phyloP scores from a whole-genome alignment of 495 filamentous ascomycete species.

The Cercophora newfieldiana region DNA sequence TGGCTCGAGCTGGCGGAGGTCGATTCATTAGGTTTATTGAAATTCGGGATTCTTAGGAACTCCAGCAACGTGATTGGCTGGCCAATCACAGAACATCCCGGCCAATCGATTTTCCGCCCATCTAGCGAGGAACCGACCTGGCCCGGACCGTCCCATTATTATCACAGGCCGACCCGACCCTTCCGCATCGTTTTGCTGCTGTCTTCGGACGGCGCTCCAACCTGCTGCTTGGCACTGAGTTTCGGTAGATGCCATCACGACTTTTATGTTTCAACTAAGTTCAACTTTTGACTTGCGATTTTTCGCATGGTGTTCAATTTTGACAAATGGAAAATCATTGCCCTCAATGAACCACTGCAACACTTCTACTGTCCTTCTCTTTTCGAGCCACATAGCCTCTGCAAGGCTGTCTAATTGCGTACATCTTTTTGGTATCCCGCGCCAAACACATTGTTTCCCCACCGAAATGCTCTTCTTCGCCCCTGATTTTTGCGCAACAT shows the following conservation, averaged over 20 bases:
- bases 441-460: background rate
- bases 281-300: background rate
- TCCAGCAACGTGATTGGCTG: slow-evolving; percentile 31
- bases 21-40: slow-evolving; percentile 38
- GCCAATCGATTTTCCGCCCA: slow-evolving; percentile 31
- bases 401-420: background rate
- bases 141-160: background rate
- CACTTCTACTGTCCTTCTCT: background rate
- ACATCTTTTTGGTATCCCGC: background rate
- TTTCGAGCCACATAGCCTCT: background rate
- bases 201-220: background rate
- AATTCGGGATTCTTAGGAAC: slow-evolving; percentile 44
- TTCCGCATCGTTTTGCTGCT: background rate
- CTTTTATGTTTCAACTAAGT: background rate
- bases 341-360: background rate
- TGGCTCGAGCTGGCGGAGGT: slow-evolving; percentile 32
- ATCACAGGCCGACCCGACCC: background rate
- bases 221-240: background rate
- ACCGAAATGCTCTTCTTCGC: background rate
- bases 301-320: background rate
- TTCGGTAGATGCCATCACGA: background rate
- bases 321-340: background rate
- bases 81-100: slow-evolving; percentile 26
- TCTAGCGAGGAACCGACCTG: background rate
- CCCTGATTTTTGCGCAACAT: background rate